phyloP scores from a whole-genome alignment of 305 asterid genomes.

The Fraxinus greggii region DNA sequence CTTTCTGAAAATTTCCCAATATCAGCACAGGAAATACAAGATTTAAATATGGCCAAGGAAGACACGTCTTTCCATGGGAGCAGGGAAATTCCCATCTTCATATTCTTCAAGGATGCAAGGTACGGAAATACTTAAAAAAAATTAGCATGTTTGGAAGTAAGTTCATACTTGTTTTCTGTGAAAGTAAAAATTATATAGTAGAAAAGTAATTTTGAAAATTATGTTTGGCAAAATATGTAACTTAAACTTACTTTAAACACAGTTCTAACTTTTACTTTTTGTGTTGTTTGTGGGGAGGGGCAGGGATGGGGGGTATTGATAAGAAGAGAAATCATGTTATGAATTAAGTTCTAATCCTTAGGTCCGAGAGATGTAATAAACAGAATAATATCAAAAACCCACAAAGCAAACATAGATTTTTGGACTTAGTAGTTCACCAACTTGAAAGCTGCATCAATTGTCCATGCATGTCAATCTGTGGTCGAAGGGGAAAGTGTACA shows the following conservation, averaged over 20 bases:
- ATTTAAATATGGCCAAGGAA: neutral
- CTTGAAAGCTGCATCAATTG: neutral
- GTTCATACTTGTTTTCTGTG: neutral
- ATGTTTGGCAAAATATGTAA: neutral
- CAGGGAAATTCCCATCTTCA: conserved; percentile 25
- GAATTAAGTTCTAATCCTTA: neutral
- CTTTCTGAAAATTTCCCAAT: neutral
- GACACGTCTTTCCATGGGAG: neutral
- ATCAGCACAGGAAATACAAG: neutral
- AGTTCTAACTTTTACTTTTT: neutral
- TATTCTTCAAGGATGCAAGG: conserved; percentile 53
- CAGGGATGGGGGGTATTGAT: neutral
- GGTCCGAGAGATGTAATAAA: neutral
- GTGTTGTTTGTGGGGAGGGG: neutral
- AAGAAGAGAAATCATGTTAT: neutral
- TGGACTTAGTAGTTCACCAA: neutral
- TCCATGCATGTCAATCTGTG: neutral
- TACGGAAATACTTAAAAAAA: neutral
- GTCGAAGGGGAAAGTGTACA: neutral
- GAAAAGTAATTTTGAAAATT: neutral
- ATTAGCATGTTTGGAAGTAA: neutral
- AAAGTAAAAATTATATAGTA: neutral
- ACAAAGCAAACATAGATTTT: neutral
- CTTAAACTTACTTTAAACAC: neutral
- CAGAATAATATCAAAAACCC: neutral